These are phyloP conservation scores for Beta macrorhiza DNA, from an alignment of 179 eudicot genomes.

Conservation along the genomic window DNA sequence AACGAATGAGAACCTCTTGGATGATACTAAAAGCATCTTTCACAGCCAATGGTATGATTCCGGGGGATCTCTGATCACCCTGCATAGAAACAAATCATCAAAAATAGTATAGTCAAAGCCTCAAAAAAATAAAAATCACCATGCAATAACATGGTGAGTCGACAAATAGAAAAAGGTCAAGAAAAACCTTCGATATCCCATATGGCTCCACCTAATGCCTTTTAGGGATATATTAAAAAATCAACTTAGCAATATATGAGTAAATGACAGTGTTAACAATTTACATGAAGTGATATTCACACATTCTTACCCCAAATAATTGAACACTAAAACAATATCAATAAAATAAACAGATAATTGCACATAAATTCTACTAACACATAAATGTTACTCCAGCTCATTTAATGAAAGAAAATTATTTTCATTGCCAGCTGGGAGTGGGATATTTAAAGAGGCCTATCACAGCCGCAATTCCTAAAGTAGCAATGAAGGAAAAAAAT, in stretches of 20 bases:
- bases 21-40: slow-evolving; percentile 98
- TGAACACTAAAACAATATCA: not conserved
- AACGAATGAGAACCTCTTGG: slow-evolving; percentile 68
- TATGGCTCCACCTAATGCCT: not conserved
- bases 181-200: not conserved
- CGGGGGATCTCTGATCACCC: slow-evolving; percentile 99
- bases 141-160: not conserved
- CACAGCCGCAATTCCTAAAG: not conserved
- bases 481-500: not conserved
- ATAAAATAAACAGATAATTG: not conserved
- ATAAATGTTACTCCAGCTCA: not conserved
- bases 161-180: not conserved
- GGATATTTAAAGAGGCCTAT: not conserved
- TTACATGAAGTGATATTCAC: not conserved
- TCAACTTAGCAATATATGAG: not conserved
- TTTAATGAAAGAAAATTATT: not conserved
- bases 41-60: slow-evolving; percentile 97
- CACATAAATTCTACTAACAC: not conserved
- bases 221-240: not conserved
- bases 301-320: not conserved
- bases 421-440: not conserved
- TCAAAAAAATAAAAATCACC: not conserved
- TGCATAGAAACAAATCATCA: slow-evolving; percentile 28
- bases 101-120: not conserved
- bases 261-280: not conserved